phyloP scores from a whole-genome alignment of 257 asterid genomes.

The Anisodus acutangulus region DNA sequence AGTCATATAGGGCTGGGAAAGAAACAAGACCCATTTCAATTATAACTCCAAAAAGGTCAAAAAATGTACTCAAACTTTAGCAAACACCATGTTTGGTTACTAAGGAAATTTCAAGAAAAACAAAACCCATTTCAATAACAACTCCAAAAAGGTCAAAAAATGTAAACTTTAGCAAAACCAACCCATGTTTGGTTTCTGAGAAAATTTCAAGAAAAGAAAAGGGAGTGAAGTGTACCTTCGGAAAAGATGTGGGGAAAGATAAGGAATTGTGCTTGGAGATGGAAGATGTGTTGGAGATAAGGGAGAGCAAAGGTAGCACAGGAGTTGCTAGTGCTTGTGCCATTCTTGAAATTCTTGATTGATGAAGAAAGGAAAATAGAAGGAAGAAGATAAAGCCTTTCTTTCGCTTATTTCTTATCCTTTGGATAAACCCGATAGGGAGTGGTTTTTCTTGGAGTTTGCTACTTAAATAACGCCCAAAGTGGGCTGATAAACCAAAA shows the following conservation, averaged over 20 bases:
- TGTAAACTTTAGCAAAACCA: not conserved
- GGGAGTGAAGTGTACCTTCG: conserved; percentile 53
- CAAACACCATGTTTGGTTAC: not conserved
- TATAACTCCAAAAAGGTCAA: not conserved
- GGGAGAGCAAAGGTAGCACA: conserved; percentile 65
- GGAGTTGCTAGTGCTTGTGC: conserved; percentile 75
- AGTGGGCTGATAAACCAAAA: too few relatives aligned
- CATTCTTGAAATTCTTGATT: conserved; percentile 44
- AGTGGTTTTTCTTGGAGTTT: too few relatives aligned
- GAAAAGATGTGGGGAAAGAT: conserved; percentile 47
- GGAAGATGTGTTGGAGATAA: conserved; percentile 57
- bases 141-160: not conserved
- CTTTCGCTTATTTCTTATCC: not conserved
- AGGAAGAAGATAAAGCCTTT: not conserved
- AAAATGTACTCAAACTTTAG: not conserved
- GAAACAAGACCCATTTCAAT: not conserved
- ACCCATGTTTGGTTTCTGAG: not conserved
- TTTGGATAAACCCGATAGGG: not conserved
- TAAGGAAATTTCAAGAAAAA: too few relatives aligned
- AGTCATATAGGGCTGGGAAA: too few relatives aligned
- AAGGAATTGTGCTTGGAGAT: conserved; percentile 44
- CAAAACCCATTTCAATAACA: not conserved
- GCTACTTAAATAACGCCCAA: too few relatives aligned
- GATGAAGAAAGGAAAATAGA: not conserved
- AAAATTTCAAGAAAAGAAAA: not conserved